Conservation (phyloP, 108 stramenopile species). For the Nitzschia palea region DNA sequence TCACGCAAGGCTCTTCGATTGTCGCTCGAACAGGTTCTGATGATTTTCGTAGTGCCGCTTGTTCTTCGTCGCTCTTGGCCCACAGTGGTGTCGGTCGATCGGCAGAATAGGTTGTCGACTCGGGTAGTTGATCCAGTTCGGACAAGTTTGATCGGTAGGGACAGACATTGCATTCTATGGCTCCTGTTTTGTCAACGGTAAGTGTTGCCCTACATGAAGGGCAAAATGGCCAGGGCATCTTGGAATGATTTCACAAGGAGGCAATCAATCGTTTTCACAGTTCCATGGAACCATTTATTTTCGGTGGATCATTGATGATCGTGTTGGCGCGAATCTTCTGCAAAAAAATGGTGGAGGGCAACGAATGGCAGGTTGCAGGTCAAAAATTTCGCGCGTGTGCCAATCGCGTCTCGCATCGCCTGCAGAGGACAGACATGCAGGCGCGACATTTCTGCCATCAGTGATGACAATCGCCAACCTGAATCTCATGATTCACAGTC, state of each 20-base stretch:
- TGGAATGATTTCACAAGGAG: slow-evolving; percentile 3
- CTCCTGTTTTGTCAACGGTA: slow-evolving; percentile 54
- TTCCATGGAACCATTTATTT: too few species aligned
- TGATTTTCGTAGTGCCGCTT: slow-evolving; percentile 50
- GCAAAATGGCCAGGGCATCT: slow-evolving; percentile 85
- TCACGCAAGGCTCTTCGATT: slow-evolving; percentile 96
- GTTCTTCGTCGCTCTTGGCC: slow-evolving; percentile 84
- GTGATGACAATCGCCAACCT: background rate
- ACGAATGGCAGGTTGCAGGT: too few species aligned
- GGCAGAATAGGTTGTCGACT: slow-evolving; percentile 67
- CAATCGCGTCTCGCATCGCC: too few species aligned
- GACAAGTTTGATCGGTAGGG: slow-evolving; percentile 69
- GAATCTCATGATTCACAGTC: background rate
- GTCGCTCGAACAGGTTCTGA: slow-evolving; percentile 82
- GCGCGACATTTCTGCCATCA: background rate
- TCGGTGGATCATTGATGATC: too few species aligned
- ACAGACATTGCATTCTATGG: slow-evolving; percentile 72
- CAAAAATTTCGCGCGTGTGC: too few species aligned
- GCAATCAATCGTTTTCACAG: too few species aligned
- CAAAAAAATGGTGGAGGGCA: too few species aligned
- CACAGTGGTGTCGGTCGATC: slow-evolving; percentile 74
- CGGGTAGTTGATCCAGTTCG: slow-evolving; percentile 50
- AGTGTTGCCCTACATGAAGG: slow-evolving; percentile 75
- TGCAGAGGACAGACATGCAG: background rate
- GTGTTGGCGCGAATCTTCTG: too few species aligned